phyloP scores from a whole-genome alignment of 2,329 filamentous ascomycete genomes.

The Ophiostoma himal-ulmi region DNA sequence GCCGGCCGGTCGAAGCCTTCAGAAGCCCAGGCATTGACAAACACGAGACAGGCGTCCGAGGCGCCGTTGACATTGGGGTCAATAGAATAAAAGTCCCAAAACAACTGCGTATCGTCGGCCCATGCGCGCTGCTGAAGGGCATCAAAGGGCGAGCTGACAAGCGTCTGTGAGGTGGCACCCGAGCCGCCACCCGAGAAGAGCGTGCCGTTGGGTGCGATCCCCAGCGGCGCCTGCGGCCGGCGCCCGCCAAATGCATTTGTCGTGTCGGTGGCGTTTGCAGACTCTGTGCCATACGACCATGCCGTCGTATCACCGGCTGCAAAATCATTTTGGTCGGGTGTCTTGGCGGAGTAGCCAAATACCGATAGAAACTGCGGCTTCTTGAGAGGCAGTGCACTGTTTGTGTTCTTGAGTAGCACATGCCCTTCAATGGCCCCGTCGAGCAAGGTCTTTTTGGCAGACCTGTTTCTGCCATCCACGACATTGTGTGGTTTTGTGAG shows the following conservation, averaged over 20 bases:
- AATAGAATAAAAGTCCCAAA: conserved; percentile 50
- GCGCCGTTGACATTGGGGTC: conserved; percentile 44
- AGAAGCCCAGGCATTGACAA: conserved; percentile 61
- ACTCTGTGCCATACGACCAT: conserved; percentile 39
- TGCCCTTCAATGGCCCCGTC: conserved; percentile 58
- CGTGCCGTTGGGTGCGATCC: conserved; percentile 39
- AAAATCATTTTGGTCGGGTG: conserved; percentile 39
- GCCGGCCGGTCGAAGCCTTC: conserved; percentile 61
- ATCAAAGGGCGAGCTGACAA: conserved; percentile 48
- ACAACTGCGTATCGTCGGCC: conserved; percentile 51
- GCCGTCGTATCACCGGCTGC: conserved; percentile 34
- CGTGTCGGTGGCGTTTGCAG: conserved; percentile 25
- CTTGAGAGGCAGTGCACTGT: conserved; percentile 49
- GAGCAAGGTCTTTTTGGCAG: conserved; percentile 39
- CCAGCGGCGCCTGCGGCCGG: background rate
- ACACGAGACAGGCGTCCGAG: conserved; percentile 61
- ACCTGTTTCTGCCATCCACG: conserved; percentile 50
- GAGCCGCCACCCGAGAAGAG: conserved; percentile 39
- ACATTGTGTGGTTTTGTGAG: conserved; percentile 46
- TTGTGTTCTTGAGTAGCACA: conserved; percentile 58
- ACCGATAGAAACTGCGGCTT: conserved; percentile 48
- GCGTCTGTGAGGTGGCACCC: conserved; percentile 34
- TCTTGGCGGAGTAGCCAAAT: conserved; percentile 56
- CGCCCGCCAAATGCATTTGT: conserved; percentile 12
- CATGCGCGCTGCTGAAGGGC: conserved; percentile 48